Evolutionary conservation across 192 early-diverging fungal genomes (phyloP), one percentile per base, ranked within the genome.

Genomic region (Pilobolus umbonatus): DNA sequence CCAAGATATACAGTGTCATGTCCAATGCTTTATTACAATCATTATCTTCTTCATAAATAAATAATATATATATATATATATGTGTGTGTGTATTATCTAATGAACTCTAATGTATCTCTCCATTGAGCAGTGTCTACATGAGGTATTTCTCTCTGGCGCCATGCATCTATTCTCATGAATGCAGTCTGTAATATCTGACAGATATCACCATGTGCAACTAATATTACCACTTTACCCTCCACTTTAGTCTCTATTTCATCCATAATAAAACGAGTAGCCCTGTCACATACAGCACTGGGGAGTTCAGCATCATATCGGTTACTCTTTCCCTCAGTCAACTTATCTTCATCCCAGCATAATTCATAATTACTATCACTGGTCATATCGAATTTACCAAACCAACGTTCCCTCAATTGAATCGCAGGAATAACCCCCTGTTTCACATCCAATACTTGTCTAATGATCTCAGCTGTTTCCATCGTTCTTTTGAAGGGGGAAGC

Each of bases 1-100:
- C 83, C 40, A 84, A 92, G 67, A 85, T 91, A 26, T 85, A 86
- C 50, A 71, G 76, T 12, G 84, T 88, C 15, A 85, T 88, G 86
- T 71, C 75, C 17, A 68, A 80, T 36, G 72, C 79, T 22, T 69
- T 89, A 30, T 60, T 77, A 25, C 72, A 76, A 45, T 80, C 78
- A 42, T 4, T 0, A 9, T 17, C 6, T 5, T 12, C 39, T 42
- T 42, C 14, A 42, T 15, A 42, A 10, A 42, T 17, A 4, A 42
- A 42, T 42, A 42, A 42, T 17, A 15, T 42, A 15, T 42, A 40
- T 40, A 15, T 42, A 42, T 17, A 42, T 17, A 15, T 12, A 42
- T 17, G n/a, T n/a, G n/a, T n/a, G n/a, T 2, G 39, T 3, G 9
- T 38, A 2, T 2, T 38, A 12, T 38, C 15, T 4, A 1, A 2